Evolutionary conservation across 169 alveolate genomes (phyloP).

Genomic region (Plasmodium blacklocki): DNA sequence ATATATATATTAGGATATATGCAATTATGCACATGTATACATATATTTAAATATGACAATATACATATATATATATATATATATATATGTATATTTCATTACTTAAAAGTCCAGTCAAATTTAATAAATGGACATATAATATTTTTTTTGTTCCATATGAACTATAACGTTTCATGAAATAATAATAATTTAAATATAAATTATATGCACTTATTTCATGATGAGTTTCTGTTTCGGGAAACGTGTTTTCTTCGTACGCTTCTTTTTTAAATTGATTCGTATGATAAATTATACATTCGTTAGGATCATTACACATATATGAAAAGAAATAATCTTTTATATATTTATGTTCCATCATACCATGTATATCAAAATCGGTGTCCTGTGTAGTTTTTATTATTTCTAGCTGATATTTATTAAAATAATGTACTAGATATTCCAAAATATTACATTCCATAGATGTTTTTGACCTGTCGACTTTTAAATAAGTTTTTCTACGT

Average conservation of each 20-base stretch:
- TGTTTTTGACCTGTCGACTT: background rate
- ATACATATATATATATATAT: too few species aligned
- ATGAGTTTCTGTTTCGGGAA: background rate
- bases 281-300: too few species aligned
- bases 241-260: background rate
- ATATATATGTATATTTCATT: too few species aligned
- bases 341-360: conserved; percentile 20
- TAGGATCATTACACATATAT: background rate
- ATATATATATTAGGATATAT: background rate
- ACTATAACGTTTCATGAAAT: conserved; percentile 20
- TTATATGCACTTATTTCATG: conserved; percentile 14
- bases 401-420: conserved; percentile 46
- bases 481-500: conserved; percentile 45
- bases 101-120: conserved; percentile 48
- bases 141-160: conserved; percentile 7
- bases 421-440: conserved; percentile 46
- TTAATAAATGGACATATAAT: conserved; percentile 31
- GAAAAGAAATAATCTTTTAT: conserved; percentile 35
- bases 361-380: conserved; percentile 6
- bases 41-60: too few species aligned
- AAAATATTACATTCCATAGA: conserved; percentile 42
- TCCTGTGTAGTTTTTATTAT: conserved; percentile 16
- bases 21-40: too few species aligned
- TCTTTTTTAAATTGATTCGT: too few species aligned
- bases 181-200: conserved; percentile 15